These are phyloP conservation scores for Xylaria palmicola DNA, from an alignment of 495 filamentous ascomycete genomes.

Conservation along the genomic window DNA sequence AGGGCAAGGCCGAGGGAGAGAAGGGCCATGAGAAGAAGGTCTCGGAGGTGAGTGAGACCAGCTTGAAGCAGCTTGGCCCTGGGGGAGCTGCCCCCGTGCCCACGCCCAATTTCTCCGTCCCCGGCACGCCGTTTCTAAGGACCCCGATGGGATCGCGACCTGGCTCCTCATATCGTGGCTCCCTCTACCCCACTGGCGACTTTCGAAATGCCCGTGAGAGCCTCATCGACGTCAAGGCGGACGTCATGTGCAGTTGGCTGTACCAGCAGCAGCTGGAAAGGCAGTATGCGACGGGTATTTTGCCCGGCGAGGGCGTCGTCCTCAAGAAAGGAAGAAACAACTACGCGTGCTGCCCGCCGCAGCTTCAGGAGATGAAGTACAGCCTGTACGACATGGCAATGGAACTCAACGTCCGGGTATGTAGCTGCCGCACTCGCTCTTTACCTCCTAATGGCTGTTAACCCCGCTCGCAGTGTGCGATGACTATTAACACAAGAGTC, in stretches of 20 bases:
- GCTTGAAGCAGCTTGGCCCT: background rate
- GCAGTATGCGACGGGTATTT: conserved; percentile 53
- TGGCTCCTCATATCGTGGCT: conserved; percentile 13
- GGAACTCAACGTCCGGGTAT: conserved; percentile 54
- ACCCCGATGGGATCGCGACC: conserved; percentile 17
- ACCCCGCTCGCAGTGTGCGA: conserved; percentile 44
- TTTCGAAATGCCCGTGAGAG: conserved; percentile 34
- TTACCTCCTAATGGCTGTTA: conserved; percentile 10
- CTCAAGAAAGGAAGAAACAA: conserved; percentile 54
- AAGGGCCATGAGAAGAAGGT: conserved; percentile 12
- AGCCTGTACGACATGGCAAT: conserved; percentile 52
- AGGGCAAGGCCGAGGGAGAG: conserved; percentile 16
- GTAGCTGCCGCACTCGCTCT: conserved; percentile 4
- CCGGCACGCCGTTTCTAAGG: conserved; percentile 13
- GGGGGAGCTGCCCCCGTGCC: conserved; percentile 8
- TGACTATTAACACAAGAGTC: conserved; percentile 59
- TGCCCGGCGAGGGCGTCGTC: conserved; percentile 59
- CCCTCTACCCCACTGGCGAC: conserved; percentile 15
- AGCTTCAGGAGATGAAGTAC: conserved; percentile 46
- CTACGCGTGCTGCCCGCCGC: conserved; percentile 57
- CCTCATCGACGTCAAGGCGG: conserved; percentile 52
- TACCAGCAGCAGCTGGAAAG: conserved; percentile 58
- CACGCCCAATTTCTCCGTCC: conserved; percentile 15
- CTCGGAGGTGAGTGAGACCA: conserved; percentile 4
- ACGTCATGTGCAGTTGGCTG: conserved; percentile 63